A percentile compares a stretch with the other conserved stretches of the same genome.
Evolutionary conservation across 108 stramenopile genomes (phyloP).

Genomic region (Asterionellopsis glacialis): DNA sequence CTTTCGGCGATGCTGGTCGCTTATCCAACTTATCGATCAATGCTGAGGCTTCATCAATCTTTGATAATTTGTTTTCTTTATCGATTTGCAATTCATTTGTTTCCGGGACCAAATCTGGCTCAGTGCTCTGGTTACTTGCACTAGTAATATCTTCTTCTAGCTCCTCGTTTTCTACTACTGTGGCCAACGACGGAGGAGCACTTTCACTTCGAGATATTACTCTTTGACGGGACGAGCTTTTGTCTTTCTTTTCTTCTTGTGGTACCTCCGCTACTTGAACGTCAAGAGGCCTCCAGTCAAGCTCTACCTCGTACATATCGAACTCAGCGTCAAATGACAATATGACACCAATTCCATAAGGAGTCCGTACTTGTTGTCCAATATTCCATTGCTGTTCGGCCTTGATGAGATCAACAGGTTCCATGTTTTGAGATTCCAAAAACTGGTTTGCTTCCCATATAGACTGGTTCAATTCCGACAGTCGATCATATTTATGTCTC

Average conservation of each 20-base stretch:
- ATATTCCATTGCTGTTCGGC: constrained; percentile 56
- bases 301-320: constrained; percentile 78
- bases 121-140: neutral
- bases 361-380: constrained; percentile 77
- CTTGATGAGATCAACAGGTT: constrained; percentile 53
- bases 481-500: constrained; percentile 62
- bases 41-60: too few species aligned
- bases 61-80: neutral
- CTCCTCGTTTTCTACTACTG: constrained; percentile 72
- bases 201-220: constrained; percentile 19
- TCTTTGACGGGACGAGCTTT: constrained; percentile 19
- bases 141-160: constrained; percentile 18
- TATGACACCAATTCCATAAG: constrained; percentile 74
- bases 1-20: neutral
- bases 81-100: neutral
- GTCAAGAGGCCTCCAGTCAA: constrained; percentile 85
- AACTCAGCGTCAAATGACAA: constrained; percentile 60
- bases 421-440: constrained; percentile 33
- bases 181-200: constrained; percentile 24
- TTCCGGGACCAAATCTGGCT: neutral
- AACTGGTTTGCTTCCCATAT: constrained; percentile 68
- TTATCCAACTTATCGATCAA: too few species aligned
- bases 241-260: constrained; percentile 23
- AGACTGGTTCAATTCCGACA: constrained; percentile 79
- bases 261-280: constrained; percentile 63